phyloP scores from a whole-genome alignment of 805 yeast species.

The Yarrowia keelungensis region DNA sequence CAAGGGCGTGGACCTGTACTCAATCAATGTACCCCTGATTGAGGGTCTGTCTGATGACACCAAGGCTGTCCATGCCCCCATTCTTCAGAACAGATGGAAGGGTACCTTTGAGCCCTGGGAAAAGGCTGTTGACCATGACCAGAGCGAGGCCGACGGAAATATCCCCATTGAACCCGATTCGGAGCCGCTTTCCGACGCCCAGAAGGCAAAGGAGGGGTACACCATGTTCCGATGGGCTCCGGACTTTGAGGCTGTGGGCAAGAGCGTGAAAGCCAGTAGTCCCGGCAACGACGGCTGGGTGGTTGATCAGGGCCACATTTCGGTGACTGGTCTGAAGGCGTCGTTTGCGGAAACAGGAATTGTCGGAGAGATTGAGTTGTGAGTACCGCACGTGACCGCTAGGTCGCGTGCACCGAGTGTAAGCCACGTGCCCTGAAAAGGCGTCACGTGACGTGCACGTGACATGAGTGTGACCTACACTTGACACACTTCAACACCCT shows the following conservation, averaged over 20 bases:
- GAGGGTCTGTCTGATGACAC: slow-evolving; percentile 62
- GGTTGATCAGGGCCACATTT: slow-evolving; percentile 65
- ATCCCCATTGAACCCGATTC: slow-evolving; percentile 53
- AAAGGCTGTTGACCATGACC: slow-evolving; percentile 40
- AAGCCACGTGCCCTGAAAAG: no score
- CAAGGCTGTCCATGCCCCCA: slow-evolving; percentile 74
- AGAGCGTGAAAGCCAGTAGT: slow-evolving; percentile 55
- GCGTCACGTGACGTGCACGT: no score
- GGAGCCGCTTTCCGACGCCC: slow-evolving; percentile 44
- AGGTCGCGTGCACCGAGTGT: no score
- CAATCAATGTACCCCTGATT: slow-evolving; percentile 84
- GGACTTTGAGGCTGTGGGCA: slow-evolving; percentile 71
- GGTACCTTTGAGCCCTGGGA: slow-evolving; percentile 58
- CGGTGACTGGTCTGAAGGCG: slow-evolving; percentile 77
- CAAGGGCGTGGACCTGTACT: slow-evolving; percentile 67
- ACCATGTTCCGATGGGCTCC: slow-evolving; percentile 83
- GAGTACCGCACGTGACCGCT: slow-evolving; percentile 45
- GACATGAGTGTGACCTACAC: no score
- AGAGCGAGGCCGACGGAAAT: slow-evolving; percentile 30
- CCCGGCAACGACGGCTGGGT: slow-evolving; percentile 73
- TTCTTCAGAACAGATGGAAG: slow-evolving; percentile 81
- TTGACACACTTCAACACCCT: no score
- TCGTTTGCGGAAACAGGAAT: slow-evolving; percentile 65
- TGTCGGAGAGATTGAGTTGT: slow-evolving; percentile 64
- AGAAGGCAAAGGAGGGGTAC: slow-evolving; percentile 48